Percentiles rank a stretch among this genome's conserved stretches.
These are phyloP conservation scores for Trypanosoma congolense DNA, from an alignment of 208 protist species.

Conservation along the genomic window DNA sequence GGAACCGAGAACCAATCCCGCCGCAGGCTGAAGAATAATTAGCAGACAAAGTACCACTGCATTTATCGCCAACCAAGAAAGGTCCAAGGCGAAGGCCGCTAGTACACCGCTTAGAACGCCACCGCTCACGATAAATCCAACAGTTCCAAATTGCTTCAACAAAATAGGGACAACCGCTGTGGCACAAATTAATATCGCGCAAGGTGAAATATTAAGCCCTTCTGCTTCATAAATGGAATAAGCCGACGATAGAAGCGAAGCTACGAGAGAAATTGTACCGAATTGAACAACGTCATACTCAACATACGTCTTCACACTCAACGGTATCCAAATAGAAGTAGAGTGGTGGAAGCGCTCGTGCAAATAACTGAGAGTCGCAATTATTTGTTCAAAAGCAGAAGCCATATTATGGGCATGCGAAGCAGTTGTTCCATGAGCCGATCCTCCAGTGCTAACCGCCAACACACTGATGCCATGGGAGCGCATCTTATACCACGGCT, in stretches of 20 bases:
- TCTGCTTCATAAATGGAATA: slow-evolving; percentile 56
- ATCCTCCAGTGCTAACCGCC: slow-evolving; percentile 31
- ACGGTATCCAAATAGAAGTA: slow-evolving; percentile 54
- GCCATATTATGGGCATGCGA: slow-evolving; percentile 7
- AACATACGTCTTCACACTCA: slow-evolving; percentile 34
- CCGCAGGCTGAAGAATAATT: slow-evolving; percentile 48
- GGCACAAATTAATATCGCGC: slow-evolving; percentile 23
- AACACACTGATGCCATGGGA: slow-evolving; percentile 34
- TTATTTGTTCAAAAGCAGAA: slow-evolving; percentile 19
- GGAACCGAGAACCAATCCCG: slow-evolving; percentile 39
- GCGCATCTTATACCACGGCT: slow-evolving; percentile 36
- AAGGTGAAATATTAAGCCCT: slow-evolving; percentile 37
- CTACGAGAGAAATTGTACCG: slow-evolving; percentile 44
- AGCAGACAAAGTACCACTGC: slow-evolving; percentile 46
- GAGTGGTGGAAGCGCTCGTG: slow-evolving; percentile 71
- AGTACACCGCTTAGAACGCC: slow-evolving; percentile 8
- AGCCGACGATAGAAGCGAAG: slow-evolving; percentile 41
- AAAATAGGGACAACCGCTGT: slow-evolving; percentile 11
- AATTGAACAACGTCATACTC: slow-evolving; percentile 65
- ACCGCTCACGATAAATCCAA: slow-evolving; percentile 22
- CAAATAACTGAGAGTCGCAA: slow-evolving; percentile 53
- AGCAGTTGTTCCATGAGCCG: background rate
- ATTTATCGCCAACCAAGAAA: slow-evolving; percentile 51
- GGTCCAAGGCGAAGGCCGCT: slow-evolving; percentile 13
- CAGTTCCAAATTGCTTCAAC: slow-evolving; percentile 10